Evolutionary conservation across 2,329 filamentous ascomycete species (phyloP).

Genomic region (Aspergillus novofumigatus): DNA sequence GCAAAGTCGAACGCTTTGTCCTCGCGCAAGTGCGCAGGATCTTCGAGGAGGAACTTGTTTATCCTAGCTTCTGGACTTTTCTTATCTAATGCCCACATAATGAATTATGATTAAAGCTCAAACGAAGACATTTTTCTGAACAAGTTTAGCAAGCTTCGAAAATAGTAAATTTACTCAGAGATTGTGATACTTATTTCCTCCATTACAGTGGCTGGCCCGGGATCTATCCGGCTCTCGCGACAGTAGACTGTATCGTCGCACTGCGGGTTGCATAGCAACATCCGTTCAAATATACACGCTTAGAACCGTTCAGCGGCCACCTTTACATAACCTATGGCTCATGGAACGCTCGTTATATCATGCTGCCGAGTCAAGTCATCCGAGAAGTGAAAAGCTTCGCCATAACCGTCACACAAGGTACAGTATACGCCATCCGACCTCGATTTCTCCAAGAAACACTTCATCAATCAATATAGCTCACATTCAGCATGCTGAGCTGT

Average conservation of each 20-base stretch:
- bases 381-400: not conserved
- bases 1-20: conserved; percentile 97
- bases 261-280: no score
- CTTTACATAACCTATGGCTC: not conserved
- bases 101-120: not conserved
- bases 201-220: not conserved
- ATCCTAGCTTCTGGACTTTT: conserved; percentile 98
- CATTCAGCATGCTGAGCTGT: not conserved
- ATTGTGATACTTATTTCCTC: not conserved
- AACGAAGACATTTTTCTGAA: not conserved
- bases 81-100: conserved; percentile 57
- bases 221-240: not conserved
- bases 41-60: conserved; percentile 98
- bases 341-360: not conserved
- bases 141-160: not conserved
- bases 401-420: not conserved
- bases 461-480: not conserved
- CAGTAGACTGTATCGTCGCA: not conserved
- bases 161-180: not conserved
- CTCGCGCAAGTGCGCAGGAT: conserved; percentile 94
- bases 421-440: not conserved
- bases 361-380: not conserved
- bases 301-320: not conserved
- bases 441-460: not conserved
- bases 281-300: not conserved